Evolutionary conservation across 768 basidiomycete species (phyloP).

Genomic region (Suillus ampliporus): DNA sequence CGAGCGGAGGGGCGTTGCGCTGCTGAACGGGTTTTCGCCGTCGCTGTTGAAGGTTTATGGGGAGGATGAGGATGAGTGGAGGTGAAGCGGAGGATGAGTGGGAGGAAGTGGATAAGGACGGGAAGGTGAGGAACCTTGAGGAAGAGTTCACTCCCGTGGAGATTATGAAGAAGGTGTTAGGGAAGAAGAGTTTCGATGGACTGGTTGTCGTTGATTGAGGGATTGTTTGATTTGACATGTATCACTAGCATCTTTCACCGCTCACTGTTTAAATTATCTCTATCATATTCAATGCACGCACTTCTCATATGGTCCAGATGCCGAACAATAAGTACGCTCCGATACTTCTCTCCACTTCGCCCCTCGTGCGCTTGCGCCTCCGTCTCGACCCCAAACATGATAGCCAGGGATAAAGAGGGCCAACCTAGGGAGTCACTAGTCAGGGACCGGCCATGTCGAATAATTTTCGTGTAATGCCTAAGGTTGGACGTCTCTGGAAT

Average conservation of each 20-base stretch:
- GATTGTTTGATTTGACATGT: not conserved
- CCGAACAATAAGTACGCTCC: no score
- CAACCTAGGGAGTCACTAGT: no score
- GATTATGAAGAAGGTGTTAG: conserved; percentile 54
- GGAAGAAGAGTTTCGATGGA: conserved; percentile 57
- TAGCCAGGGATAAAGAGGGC: no score
- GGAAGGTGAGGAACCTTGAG: conserved; percentile 26
- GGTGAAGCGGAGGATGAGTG: conserved; percentile 8
- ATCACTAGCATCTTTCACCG: conserved; percentile 4
- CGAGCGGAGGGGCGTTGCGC: conserved; percentile 64
- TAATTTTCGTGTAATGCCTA: no score
- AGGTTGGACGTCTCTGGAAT: no score
- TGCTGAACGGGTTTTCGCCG: conserved; percentile 74
- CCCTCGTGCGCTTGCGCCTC: no score
- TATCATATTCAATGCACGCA: not conserved
- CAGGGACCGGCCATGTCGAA: no score
- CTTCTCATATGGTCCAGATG: no score
- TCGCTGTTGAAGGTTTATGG: conserved; percentile 78
- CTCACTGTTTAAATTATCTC: not conserved
- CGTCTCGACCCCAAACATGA: no score
- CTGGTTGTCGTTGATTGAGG: conserved; percentile 61
- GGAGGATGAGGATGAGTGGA: conserved; percentile 49
- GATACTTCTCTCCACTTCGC: no score
- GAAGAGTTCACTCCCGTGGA: conserved; percentile 46
- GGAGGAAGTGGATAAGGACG: not conserved